Conservation (phyloP, 306 rosid genomes). For the Cucurbita pepo region DNA sequence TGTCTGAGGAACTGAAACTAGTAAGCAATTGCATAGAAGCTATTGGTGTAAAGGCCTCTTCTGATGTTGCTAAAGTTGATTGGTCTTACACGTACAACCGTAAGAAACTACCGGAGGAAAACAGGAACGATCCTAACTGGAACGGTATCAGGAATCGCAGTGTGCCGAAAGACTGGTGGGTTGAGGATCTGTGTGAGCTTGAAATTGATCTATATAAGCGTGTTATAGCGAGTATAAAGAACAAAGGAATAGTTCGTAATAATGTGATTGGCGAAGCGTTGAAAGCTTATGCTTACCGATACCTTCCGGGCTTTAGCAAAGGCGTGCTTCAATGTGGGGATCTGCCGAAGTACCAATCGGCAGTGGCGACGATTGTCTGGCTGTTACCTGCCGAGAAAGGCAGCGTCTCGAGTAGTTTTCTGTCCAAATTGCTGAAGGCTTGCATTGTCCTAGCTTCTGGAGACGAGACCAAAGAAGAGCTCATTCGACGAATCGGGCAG, state of each 20-base stretch:
- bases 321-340: conserved; percentile 52
- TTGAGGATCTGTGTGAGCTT: conserved; percentile 87
- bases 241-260: conserved; percentile 29
- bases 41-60: conserved; percentile 60
- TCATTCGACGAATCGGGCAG: conserved; percentile 61
- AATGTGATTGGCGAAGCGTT: conserved; percentile 90
- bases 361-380: conserved; percentile 52
- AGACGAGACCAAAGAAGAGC: conserved; percentile 37
- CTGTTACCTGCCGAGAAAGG: conserved; percentile 74
- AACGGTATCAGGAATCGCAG: conserved; percentile 41
- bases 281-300: conserved; percentile 72
- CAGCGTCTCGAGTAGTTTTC: conserved; percentile 64
- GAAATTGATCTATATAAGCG: conserved; percentile 63
- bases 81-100: conserved; percentile 91
- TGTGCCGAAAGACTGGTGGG: conserved; percentile 99
- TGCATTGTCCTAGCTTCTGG: conserved; percentile 42
- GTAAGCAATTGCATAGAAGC: conserved; percentile 59
- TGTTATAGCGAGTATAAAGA: conserved; percentile 41
- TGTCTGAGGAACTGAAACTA: conserved; percentile 63
- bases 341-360: conserved; percentile 26
- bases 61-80: conserved; percentile 69
- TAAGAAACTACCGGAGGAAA: conserved; percentile 75
- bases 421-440: conserved; percentile 66
- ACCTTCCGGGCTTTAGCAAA: conserved; percentile 72
- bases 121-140: conserved; percentile 39